phyloP scores from a whole-genome alignment of 148 eudicot species.

The Chenopodium quinoa region DNA sequence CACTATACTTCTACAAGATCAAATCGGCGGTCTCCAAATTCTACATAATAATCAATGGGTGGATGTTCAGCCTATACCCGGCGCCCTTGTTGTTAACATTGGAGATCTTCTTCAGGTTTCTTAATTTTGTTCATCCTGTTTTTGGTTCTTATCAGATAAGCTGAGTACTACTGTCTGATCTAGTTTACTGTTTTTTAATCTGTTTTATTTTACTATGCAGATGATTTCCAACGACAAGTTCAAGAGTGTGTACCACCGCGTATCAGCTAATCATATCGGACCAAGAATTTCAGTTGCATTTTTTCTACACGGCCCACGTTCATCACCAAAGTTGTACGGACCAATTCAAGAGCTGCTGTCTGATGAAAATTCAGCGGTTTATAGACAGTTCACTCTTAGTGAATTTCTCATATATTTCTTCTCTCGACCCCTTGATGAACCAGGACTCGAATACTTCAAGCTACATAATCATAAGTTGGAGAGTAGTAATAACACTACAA shows the following conservation, averaged over 20 bases:
- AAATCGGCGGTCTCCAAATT: conserved; percentile 33
- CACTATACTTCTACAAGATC: conserved; percentile 31
- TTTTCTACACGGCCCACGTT: conserved; percentile 18
- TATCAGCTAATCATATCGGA: conserved; percentile 26
- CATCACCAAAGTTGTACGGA: conserved; percentile 29
- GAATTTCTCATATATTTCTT: conserved; percentile 22
- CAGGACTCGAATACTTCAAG: conserved; percentile 21
- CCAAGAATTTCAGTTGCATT: conserved; percentile 46
- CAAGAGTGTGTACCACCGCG: conserved; percentile 40
- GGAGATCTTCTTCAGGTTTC: conserved; percentile 17
- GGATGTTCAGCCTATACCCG: conserved; percentile 16
- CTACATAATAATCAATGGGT: conserved; percentile 28
- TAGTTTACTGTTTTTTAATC: too few relatives aligned
- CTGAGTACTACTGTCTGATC: too few relatives aligned
- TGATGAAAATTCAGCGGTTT: conserved; percentile 34
- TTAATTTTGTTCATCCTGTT: too few relatives aligned
- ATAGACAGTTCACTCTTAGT: conserved; percentile 21
- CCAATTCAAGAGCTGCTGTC: conserved; percentile 46
- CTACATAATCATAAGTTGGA: background rate
- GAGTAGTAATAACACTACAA: too few relatives aligned
- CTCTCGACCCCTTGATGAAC: conserved; percentile 14
- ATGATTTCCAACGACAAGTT: conserved; percentile 33
- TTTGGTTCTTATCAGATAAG: background rate
- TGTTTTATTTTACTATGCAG: conserved; percentile 14
- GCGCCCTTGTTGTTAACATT: conserved; percentile 19